Evolutionary conservation across 1,284 basidiomycete genomes (phyloP).

Genomic region (Xerocomus amazonicus): DNA sequence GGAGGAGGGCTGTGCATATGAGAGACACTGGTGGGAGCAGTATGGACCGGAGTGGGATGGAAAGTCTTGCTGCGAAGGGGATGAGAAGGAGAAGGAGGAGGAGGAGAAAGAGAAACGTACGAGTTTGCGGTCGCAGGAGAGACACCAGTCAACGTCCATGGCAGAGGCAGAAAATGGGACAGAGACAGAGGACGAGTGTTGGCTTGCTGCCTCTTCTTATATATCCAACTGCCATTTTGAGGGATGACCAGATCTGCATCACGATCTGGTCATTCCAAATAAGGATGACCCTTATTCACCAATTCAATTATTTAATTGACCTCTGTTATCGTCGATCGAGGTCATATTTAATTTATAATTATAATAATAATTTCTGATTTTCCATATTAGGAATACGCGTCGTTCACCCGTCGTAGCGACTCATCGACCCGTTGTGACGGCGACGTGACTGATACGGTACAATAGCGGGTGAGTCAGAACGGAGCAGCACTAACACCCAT

Average conservation of each 20-base stretch:
- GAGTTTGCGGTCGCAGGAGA: slow-evolving; percentile 53
- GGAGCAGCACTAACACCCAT: slow-evolving; percentile 24
- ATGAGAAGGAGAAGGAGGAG: slow-evolving; percentile 10
- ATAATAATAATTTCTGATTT: background rate
- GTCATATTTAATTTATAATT: slow-evolving; percentile 18
- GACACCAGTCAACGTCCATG: slow-evolving; percentile 69
- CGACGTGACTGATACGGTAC: slow-evolving; percentile 10
- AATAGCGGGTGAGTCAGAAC: slow-evolving; percentile 16
- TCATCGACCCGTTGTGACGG: slow-evolving; percentile 11
- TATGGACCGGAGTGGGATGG: slow-evolving; percentile 38
- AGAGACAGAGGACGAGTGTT: background rate
- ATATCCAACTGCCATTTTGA: slow-evolving; percentile 27
- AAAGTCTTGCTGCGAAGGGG: slow-evolving; percentile 38
- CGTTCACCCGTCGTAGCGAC: too few relatives aligned
- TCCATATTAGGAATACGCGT: background rate
- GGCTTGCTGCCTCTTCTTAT: slow-evolving; percentile 23
- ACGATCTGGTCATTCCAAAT: slow-evolving; percentile 18
- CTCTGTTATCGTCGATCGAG: slow-evolving; percentile 33
- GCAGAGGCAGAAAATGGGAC: background rate
- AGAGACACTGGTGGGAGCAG: slow-evolving; percentile 52
- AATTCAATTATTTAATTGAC: slow-evolving; percentile 36
- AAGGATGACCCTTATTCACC: slow-evolving; percentile 1
- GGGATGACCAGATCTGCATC: slow-evolving; percentile 14
- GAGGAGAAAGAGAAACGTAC: slow-evolving; percentile 37
- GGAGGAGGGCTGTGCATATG: slow-evolving; percentile 28